These are phyloP conservation scores for Aspergillus cejpii DNA, from an alignment of 2,329 filamentous ascomycete genomes.

Conservation along the genomic window DNA sequence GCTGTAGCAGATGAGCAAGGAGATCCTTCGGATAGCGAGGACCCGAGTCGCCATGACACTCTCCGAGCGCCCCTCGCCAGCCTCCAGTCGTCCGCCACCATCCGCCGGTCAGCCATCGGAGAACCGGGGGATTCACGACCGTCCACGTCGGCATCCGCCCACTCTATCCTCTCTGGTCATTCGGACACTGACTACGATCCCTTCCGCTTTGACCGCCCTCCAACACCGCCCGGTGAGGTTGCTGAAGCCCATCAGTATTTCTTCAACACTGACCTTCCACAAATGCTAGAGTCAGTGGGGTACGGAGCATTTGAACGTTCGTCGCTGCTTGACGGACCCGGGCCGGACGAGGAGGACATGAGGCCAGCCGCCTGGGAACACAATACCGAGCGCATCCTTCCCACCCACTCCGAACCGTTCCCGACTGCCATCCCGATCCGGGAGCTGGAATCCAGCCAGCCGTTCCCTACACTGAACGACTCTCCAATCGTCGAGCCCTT, in stretches of 20 bases:
- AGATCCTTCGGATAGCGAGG: conserved; percentile 4
- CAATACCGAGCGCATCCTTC: conserved; percentile 9
- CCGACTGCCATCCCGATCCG: conserved; percentile 22
- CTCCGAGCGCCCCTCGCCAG: conserved; percentile 25
- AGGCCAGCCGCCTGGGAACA: conserved; percentile 30
- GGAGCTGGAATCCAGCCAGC: conserved; percentile 8
- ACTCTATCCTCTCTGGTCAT: conserved; percentile 22
- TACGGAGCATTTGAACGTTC: conserved; percentile 48
- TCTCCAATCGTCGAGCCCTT: conserved; percentile 19
- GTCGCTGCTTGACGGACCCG: conserved; percentile 48
- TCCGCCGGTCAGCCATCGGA: conserved; percentile 15
- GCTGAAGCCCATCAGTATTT: conserved; percentile 28
- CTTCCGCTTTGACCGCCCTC: conserved; percentile 37
- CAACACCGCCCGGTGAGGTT: conserved; percentile 19
- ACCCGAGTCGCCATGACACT: conserved; percentile 27
- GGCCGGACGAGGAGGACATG: conserved; percentile 51
- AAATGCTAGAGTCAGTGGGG: conserved; percentile 41
- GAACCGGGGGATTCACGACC: conserved; percentile 32
- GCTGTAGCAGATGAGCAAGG: conserved; percentile 13
- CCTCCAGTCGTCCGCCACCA: conserved; percentile 13
- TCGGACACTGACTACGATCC: conserved; percentile 40
- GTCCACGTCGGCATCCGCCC: conserved; percentile 33
- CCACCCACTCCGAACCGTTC: conserved; percentile 18
- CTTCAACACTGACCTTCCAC: conserved; percentile 39
- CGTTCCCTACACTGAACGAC: conserved; percentile 7